These are phyloP conservation scores for Wolfiporia cocos DNA, from an alignment of 1,284 basidiomycete genomes.

Conservation along the genomic window DNA sequence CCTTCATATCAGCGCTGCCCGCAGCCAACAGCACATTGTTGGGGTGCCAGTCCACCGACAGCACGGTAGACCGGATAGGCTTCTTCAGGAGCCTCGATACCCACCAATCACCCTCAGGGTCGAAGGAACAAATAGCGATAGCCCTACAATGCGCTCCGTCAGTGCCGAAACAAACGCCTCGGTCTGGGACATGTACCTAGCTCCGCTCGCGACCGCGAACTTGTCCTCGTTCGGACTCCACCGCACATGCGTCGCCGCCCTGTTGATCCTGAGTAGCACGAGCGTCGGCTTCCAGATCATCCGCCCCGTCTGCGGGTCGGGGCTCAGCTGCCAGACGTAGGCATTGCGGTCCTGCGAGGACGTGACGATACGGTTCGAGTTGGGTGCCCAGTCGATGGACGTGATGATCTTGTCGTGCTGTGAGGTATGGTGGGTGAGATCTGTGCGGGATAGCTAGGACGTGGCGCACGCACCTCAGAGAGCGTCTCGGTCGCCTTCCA, in stretches of 20 bases:
- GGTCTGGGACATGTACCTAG: constrained; percentile 51
- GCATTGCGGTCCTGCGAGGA: constrained; percentile 98
- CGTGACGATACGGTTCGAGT: constrained; percentile 95
- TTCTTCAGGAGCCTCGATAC: constrained; percentile 97
- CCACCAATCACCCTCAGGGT: constrained; percentile 99
- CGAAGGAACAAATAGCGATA: constrained; percentile 93
- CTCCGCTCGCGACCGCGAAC: constrained; percentile 97
- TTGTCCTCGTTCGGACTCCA: constrained; percentile 99
- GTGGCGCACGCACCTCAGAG: constrained; percentile 61
- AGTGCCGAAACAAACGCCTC: neutral
- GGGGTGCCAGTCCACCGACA: constrained; percentile 96
- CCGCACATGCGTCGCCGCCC: constrained; percentile 91
- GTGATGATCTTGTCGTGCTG: constrained; percentile 99
- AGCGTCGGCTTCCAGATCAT: constrained; percentile 92
- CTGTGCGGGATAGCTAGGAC: neutral
- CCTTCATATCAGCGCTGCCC: constrained; percentile 93
- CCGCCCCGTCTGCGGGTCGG: constrained; percentile 64
- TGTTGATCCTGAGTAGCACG: constrained; percentile 92
- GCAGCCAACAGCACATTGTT: constrained; percentile 90
- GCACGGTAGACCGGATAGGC: constrained; percentile 74
- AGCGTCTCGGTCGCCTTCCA: constrained; percentile 83
- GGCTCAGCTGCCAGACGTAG: constrained; percentile 92
- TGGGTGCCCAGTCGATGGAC: constrained; percentile 97
- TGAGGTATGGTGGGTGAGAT: constrained; percentile 1
- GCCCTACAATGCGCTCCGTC: constrained; percentile 42